Base-by-base conservation (phyloP, 495 filamentous ascomycete genomes). In the Lepidopterella palustris region DNA sequence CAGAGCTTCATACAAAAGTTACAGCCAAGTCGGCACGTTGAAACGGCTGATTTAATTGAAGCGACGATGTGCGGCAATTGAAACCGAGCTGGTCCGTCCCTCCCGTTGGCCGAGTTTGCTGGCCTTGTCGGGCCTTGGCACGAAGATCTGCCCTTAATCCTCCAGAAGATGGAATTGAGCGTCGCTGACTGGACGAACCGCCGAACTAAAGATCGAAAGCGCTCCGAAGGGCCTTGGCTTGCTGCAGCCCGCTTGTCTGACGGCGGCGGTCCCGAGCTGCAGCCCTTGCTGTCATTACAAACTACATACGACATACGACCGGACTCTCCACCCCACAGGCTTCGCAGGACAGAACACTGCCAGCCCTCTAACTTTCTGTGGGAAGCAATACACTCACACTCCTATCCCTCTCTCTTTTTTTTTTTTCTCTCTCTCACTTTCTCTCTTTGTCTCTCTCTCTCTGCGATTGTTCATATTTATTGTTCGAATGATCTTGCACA, bases 151-250 rank as follows among this genome's bases (percentile, higher is more conserved):
- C 47, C 47, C 6, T 50, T 26, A 25, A 24, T 24, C 47, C 26
- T 50, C 47, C 47, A 50, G 47, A 50, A 50, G 20, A 27, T 50
- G 24, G 45, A 42, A 42, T 27, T 25, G 47, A 25, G 21, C 47
- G 21, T 21, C 25, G 47, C 47, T 50, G 47, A 50, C 18, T 50
- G 47, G 47, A 5, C 47, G 18, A 50, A 50, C 13, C 24, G 18
- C 13, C 9, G 18, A 27, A 25, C 24, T 1, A 25, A 5, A 50
- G 47, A 50, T 50, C 20, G 9, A 50, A 2, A 42, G 35, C 35
- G 18, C 13, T 15, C 35, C 35, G 18, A 42, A 18, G 13, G 18
- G 47, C 47, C 47, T 26, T 4, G 21, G 47, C 47, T 50, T 5
- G 47, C 15, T 18, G 35, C 35, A 15, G 47, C 20, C 47, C 26